Evolutionary conservation across 371 early-diverging fungal genomes (phyloP).

Genomic region (Saksenaea vasiformis): DNA sequence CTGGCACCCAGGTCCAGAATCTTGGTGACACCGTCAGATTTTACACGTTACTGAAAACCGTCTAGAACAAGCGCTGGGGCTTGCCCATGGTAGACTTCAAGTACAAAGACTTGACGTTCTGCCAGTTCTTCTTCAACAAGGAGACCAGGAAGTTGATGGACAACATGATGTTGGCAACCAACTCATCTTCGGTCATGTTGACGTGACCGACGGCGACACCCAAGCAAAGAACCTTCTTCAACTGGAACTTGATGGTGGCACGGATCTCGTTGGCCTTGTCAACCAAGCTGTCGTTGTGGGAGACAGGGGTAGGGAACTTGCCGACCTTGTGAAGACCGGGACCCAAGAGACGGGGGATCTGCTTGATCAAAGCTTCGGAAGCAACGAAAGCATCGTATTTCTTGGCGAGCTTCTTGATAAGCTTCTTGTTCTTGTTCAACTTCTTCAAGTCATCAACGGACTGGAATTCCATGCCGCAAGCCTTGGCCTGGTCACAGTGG

Average conservation of each 20-base stretch:
- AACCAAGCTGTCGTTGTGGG: constrained; percentile 88
- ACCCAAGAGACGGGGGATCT: constrained; percentile 97
- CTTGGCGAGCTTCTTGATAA: constrained; percentile 97
- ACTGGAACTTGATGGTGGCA: constrained; percentile 99
- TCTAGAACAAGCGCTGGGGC: constrained; percentile 84
- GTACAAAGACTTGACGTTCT: constrained; percentile 98
- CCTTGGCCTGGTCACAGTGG: constrained; percentile 95
- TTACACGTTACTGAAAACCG: constrained; percentile 14
- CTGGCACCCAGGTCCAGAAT: constrained; percentile 17
- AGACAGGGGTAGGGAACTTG: constrained; percentile 98
- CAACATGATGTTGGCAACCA: constrained; percentile 97
- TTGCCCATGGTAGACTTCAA: constrained; percentile 98
- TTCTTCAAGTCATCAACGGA: constrained; percentile 98
- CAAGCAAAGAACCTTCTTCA: constrained; percentile 98
- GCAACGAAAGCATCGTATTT: constrained; percentile 97
- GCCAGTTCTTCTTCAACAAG: constrained; percentile 99
- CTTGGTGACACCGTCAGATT: constrained; percentile 18
- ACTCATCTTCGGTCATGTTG: constrained; percentile 93
- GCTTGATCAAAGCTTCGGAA: constrained; percentile 97
- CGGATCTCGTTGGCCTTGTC: constrained; percentile 94
- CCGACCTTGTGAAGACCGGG: constrained; percentile 97
- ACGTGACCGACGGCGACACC: constrained; percentile 98
- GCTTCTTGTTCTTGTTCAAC: constrained; percentile 99
- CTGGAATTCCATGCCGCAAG: constrained; percentile 90
- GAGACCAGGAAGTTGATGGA: constrained; percentile 98